Evolutionary conservation across 2,329 filamentous ascomycete species (phyloP).

Genomic region (Tolypocladium inflatum): DNA sequence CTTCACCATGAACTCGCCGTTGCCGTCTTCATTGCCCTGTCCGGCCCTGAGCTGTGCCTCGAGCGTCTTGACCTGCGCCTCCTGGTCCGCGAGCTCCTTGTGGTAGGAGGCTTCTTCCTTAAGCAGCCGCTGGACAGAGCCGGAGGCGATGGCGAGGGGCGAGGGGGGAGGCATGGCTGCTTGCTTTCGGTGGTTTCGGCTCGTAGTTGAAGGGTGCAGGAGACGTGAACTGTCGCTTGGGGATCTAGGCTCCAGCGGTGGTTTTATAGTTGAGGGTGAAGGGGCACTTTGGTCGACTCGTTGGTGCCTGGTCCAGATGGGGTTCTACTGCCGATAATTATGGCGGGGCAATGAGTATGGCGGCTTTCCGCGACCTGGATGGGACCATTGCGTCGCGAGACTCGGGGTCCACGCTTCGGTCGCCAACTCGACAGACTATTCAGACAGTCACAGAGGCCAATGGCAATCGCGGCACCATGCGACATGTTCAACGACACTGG

Average conservation of each 20-base stretch:
- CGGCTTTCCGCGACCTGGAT: not conserved
- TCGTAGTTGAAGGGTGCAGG: not conserved
- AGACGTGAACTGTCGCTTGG: not conserved
- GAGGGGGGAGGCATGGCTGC: slow-evolving; percentile 64
- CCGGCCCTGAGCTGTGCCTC: slow-evolving; percentile 46
- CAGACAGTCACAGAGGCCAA: not conserved
- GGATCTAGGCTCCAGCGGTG: not conserved
- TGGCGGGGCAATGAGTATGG: not conserved
- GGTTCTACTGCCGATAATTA: not conserved
- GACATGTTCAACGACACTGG: not conserved
- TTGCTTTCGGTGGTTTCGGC: not conserved
- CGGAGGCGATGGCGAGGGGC: slow-evolving; percentile 68
- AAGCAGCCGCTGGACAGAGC: slow-evolving; percentile 70
- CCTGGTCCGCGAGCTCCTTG: slow-evolving; percentile 70
- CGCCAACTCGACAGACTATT: not conserved
- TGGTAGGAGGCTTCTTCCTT: slow-evolving; percentile 91
- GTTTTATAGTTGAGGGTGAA: not conserved
- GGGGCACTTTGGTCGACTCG: not conserved
- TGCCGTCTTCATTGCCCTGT: slow-evolving; percentile 52
- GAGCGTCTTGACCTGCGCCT: slow-evolving; percentile 60
- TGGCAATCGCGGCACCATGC: not conserved
- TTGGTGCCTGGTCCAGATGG: not conserved
- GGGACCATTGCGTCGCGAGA: no score
- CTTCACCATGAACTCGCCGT: slow-evolving; percentile 69
- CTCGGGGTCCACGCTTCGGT: not conserved